phyloP scores from a whole-genome alignment of 2,329 filamentous ascomycete species.

The Truncatella angustata region DNA sequence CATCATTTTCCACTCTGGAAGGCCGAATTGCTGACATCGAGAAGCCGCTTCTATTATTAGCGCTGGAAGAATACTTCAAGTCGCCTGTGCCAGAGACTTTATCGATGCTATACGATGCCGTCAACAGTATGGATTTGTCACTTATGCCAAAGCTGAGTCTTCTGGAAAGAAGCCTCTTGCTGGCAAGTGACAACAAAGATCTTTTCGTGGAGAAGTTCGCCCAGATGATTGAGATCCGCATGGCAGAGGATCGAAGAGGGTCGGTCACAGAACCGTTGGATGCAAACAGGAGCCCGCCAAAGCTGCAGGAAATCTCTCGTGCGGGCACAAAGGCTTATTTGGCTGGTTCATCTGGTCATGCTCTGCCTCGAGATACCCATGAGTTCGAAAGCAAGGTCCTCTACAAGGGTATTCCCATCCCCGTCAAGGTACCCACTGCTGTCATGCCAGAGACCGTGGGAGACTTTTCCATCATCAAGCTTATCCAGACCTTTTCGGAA shows the following conservation, averaged over 20 bases:
- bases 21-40: not conserved
- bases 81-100: conserved; percentile 85
- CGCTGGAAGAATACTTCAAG: conserved; percentile 96
- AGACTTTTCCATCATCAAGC: conserved; percentile 95
- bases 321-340: conserved; percentile 63
- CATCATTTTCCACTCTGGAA: not conserved
- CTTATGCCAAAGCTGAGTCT: conserved; percentile 83
- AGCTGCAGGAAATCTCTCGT: conserved; percentile 50
- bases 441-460: conserved; percentile 94
- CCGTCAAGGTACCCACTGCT: conserved; percentile 92
- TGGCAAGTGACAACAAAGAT: conserved; percentile 90
- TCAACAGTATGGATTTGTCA: conserved; percentile 96
- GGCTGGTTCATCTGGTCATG: conserved; percentile 64
- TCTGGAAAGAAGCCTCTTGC: conserved; percentile 81
- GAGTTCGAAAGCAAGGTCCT: conserved; percentile 95
- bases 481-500: conserved; percentile 90
- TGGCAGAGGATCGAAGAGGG: conserved; percentile 60
- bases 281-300: conserved; percentile 46
- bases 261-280: conserved; percentile 42
- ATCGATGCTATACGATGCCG: conserved; percentile 82
- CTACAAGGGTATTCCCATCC: conserved; percentile 95
- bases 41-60: conserved; percentile 82
- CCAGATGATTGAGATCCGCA: conserved; percentile 82
- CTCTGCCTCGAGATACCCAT: conserved; percentile 88
- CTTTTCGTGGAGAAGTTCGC: conserved; percentile 98